A percentile compares a stretch with the other conserved stretches of the same genome.
Conservation (phyloP, 495 filamentous ascomycete genomes). For the Schizothecium vesticola region DNA sequence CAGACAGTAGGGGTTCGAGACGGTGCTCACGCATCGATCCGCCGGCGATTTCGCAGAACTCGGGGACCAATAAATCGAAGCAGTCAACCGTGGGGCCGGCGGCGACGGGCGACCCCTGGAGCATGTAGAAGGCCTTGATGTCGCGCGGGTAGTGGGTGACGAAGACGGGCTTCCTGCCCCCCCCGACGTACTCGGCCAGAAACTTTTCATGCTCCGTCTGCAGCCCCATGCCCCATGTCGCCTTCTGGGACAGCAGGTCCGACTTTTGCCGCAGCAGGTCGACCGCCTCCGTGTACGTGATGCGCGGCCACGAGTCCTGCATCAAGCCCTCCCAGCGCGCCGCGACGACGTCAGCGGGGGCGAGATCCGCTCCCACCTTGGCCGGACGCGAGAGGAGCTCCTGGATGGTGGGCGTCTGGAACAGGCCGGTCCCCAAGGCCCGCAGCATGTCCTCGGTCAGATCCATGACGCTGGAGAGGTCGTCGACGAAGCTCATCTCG, state of each 20-base stretch:
- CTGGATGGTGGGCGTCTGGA: conserved; percentile 49
- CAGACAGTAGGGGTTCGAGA: conserved; percentile 58
- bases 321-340: conserved; percentile 67
- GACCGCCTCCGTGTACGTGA: conserved; percentile 81
- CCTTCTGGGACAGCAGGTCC: conserved; percentile 57
- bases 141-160: conserved; percentile 83
- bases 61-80: conserved; percentile 91
- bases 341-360: conserved; percentile 43
- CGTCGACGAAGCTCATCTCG: conserved; percentile 72
- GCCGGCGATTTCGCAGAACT: conserved; percentile 82
- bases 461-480: conserved; percentile 64
- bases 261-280: conserved; percentile 58
- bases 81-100: conserved; percentile 69
- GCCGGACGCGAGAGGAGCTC: conserved; percentile 46
- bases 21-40: conserved; percentile 93
- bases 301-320: conserved; percentile 63
- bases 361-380: conserved; percentile 30
- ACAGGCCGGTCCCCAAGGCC: conserved; percentile 51
- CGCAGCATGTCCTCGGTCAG: conserved; percentile 73
- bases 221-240: conserved; percentile 67
- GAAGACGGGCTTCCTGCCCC: conserved; percentile 65
- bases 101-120: conserved; percentile 43
- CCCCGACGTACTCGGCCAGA: conserved; percentile 66
- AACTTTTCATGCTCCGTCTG: conserved; percentile 92
- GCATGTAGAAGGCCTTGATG: conserved; percentile 97